Evolutionary conservation across 169 alveolate species (phyloP).

Genomic region (Plasmodium knowlesi): DNA sequence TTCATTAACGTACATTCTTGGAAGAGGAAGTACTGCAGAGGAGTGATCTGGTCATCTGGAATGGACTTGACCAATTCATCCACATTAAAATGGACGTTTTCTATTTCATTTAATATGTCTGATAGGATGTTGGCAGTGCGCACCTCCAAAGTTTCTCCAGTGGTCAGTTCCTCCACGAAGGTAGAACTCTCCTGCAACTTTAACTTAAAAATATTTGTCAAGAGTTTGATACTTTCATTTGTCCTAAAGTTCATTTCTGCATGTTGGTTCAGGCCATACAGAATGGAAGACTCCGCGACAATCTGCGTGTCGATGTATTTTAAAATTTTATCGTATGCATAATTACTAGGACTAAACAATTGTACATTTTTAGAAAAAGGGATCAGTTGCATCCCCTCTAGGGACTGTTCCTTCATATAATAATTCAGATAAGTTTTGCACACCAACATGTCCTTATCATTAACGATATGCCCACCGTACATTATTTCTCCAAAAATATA

Average conservation of each 20-base stretch:
- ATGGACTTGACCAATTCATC: conserved; percentile 66
- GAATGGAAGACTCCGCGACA: conserved; percentile 32
- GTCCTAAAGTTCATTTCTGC: conserved; percentile 74
- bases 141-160: conserved; percentile 57
- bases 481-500: conserved; percentile 98
- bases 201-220: conserved; percentile 65
- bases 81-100: conserved; percentile 53
- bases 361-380: conserved; percentile 83
- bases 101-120: conserved; percentile 58
- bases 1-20: conserved; percentile 66
- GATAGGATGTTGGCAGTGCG: conserved; percentile 39
- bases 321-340: conserved; percentile 67
- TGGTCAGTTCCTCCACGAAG: conserved; percentile 61
- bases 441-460: conserved; percentile 95
- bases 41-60: conserved; percentile 91
- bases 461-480: conserved; percentile 99
- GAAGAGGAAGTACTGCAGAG: conserved; percentile 85
- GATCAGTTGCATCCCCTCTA: conserved; percentile 95
- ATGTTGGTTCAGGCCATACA: conserved; percentile 72
- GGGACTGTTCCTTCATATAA: conserved; percentile 93
- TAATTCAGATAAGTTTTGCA: conserved; percentile 93
- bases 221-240: conserved; percentile 69
- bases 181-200: conserved; percentile 63
- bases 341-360: conserved; percentile 65
- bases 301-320: conserved; percentile 74